Evolutionary conservation across 495 filamentous ascomycete genomes (phyloP).

Genomic region (Aspergillus sparsus): DNA sequence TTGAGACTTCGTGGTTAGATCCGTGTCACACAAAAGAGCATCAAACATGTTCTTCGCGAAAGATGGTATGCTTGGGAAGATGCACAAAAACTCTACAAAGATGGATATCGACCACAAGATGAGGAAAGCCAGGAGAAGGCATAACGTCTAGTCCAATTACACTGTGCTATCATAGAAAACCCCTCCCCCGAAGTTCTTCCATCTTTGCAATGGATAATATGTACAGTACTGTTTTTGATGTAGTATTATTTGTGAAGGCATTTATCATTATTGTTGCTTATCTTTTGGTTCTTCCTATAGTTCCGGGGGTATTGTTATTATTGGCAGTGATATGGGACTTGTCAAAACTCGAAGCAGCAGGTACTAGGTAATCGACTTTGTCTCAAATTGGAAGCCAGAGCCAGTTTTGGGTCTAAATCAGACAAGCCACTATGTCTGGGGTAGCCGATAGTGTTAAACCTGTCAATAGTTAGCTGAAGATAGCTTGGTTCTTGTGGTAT

Average conservation of each 20-base stretch:
- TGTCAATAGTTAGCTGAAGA: background rate
- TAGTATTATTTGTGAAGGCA: background rate
- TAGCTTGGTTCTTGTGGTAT: background rate
- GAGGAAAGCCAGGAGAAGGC: constrained; percentile 14
- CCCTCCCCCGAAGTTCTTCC: background rate
- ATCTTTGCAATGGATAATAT: background rate
- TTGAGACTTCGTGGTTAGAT: constrained; percentile 51
- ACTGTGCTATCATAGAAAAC: background rate
- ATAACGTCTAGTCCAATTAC: background rate
- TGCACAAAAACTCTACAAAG: constrained; percentile 67
- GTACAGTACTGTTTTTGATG: background rate
- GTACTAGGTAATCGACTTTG: too few relatives aligned
- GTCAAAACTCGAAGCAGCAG: too few relatives aligned
- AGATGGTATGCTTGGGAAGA: constrained; percentile 89
- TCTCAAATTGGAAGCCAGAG: background rate
- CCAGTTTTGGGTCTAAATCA: background rate
- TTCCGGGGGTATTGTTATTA: too few relatives aligned
- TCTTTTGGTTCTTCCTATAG: too few relatives aligned
- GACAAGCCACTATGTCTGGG: constrained; percentile 4
- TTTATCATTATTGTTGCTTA: too few relatives aligned
- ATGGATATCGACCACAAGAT: constrained; percentile 48
- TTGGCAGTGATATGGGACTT: too few relatives aligned
- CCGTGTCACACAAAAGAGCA: constrained; percentile 67
- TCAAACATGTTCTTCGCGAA: constrained; percentile 84
- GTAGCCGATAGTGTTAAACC: background rate